A percentile compares a stretch with the other conserved stretches of the same genome.
These are phyloP conservation scores for Amphirosellinia nigrospora DNA, from an alignment of 495 filamentous ascomycete genomes.

Conservation along the genomic window DNA sequence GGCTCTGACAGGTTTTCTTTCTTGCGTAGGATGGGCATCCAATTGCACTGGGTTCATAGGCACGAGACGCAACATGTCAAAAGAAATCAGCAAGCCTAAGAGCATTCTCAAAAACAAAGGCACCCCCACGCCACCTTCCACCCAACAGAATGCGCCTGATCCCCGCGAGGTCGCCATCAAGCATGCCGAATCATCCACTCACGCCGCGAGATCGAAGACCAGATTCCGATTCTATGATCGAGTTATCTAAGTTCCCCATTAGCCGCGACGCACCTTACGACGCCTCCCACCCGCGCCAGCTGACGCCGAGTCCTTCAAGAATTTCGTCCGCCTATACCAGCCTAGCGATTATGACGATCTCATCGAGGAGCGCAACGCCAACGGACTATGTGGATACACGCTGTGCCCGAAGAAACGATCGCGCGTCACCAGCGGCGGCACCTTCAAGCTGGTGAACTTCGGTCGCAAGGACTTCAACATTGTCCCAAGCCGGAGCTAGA, in stretches of 20 bases:
- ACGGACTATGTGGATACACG: constrained; percentile 78
- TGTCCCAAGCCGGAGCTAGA: constrained; percentile 71
- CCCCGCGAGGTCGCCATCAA: constrained; percentile 70
- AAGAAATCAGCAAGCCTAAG: constrained; percentile 43
- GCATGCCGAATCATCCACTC: constrained; percentile 82
- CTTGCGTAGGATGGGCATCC: neutral
- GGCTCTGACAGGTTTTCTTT: neutral
- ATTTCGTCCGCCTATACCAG: constrained; percentile 71
- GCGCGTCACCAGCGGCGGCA: constrained; percentile 49
- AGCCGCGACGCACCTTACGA: constrained; percentile 57
- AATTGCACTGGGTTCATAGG: neutral
- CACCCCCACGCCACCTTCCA: constrained; percentile 35
- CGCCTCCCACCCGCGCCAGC: constrained; percentile 59
- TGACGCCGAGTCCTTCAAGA: constrained; percentile 65
- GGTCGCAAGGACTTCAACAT: constrained; percentile 59
- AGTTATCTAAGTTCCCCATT: constrained; percentile 69
- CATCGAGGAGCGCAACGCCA: constrained; percentile 83
- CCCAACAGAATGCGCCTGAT: constrained; percentile 38
- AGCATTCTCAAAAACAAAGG: constrained; percentile 63
- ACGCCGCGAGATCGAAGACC: constrained; percentile 71
- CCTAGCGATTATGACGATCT: constrained; percentile 86
- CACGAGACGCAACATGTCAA: constrained; percentile 4
- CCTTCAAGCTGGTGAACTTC: constrained; percentile 53
- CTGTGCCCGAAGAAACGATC: constrained; percentile 69
- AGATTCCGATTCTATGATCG: constrained; percentile 65